phyloP scores from a whole-genome alignment of 1,139 yeast species.

The Taphrina wiesneri region DNA sequence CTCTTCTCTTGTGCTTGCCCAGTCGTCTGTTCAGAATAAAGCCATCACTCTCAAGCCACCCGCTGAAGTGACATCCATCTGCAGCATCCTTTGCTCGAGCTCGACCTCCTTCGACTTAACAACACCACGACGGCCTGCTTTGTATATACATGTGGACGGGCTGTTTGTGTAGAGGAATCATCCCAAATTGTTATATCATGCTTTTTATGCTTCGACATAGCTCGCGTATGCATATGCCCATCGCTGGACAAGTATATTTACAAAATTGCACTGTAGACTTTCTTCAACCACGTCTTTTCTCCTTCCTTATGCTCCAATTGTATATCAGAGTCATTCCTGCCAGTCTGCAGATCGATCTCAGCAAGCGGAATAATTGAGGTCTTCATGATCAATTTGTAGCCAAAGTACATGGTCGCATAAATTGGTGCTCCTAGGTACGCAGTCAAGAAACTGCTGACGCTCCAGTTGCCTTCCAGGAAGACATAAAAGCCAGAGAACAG shows the following conservation, averaged over 20 bases:
- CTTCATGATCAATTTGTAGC: conserved; percentile 53
- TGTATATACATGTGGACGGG: no score
- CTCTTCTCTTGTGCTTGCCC: neutral
- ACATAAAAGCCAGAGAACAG: conserved; percentile 67
- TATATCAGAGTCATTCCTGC: conserved; percentile 21
- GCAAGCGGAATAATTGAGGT: conserved; percentile 33
- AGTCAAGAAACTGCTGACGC: conserved; percentile 57
- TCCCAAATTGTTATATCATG: neutral
- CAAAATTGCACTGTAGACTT: neutral
- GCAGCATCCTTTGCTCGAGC: no score
- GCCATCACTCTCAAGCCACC: no score
- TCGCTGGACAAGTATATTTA: no score
- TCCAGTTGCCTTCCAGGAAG: conserved; percentile 65
- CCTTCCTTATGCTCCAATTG: neutral
- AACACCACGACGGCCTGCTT: no score
- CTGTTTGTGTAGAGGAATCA: no score
- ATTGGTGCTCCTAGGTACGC: conserved; percentile 59
- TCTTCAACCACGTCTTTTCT: neutral
- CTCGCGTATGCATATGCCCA: no score
- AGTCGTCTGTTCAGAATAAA: no score
- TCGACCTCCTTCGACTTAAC: no score
- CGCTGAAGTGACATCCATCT: no score
- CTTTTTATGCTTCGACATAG: neutral
- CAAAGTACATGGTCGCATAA: conserved; percentile 53
- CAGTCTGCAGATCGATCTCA: conserved; percentile 38